Conservation (phyloP, 345 rosid genomes). For the Leavenworthia alabamica region DNA sequence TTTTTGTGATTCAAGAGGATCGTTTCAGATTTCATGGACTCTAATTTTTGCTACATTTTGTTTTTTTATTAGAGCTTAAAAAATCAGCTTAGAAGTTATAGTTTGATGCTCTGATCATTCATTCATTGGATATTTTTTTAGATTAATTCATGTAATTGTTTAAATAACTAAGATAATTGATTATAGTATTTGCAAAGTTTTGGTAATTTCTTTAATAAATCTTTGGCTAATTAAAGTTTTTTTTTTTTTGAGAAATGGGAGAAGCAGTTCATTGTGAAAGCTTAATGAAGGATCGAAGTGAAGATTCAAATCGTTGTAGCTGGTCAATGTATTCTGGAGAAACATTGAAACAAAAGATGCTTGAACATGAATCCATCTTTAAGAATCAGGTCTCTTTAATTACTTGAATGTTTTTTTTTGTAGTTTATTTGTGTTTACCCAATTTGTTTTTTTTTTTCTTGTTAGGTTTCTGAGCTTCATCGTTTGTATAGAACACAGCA, state of each 20-base stretch:
- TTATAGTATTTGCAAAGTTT: not conserved
- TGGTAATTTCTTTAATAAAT: not conserved
- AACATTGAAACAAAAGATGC: conserved; percentile 62
- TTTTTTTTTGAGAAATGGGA: conserved; percentile 52
- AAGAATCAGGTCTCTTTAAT: conserved; percentile 46
- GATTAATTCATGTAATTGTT: too few species aligned
- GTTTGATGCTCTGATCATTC: not conserved
- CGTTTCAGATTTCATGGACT: not conserved
- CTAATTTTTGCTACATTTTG: conserved; percentile 3
- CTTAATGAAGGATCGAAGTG: conserved; percentile 67
- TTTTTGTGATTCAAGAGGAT: not conserved
- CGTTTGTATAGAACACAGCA: conserved; percentile 60
- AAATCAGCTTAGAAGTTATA: not conserved
- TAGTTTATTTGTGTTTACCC: not conserved
- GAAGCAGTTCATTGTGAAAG: conserved; percentile 66
- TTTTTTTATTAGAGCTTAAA: not conserved
- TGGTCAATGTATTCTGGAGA: conserved; percentile 58
- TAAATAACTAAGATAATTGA: too few species aligned
- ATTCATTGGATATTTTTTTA: not conserved
- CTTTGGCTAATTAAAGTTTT: not conserved
- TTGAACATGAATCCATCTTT: conserved; percentile 77
- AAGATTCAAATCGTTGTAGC: conserved; percentile 60
- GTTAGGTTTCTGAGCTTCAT: conserved; percentile 48
- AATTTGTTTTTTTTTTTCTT: not conserved
- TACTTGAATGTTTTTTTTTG: not conserved